A percentile compares a stretch with the other conserved stretches of the same genome.
These are phyloP conservation scores for Solanum sejunctum DNA, from an alignment of 257 asterid genomes.

Conservation along the genomic window DNA sequence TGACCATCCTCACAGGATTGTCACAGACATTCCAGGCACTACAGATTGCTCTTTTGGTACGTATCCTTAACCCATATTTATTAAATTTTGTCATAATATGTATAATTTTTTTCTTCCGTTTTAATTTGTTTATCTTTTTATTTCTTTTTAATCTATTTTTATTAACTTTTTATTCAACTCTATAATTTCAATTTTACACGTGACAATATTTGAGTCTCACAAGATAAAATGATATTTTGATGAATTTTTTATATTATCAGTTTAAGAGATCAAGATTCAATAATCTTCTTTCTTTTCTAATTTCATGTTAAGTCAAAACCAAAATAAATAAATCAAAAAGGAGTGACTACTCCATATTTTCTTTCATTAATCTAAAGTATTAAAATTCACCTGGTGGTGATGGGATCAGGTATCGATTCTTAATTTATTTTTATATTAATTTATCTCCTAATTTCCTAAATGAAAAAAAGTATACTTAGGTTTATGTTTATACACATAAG, in stretches of 20 bases:
- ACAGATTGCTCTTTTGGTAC: slow-evolving; percentile 85
- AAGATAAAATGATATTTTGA: not conserved
- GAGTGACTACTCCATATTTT: not conserved
- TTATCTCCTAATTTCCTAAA: not conserved
- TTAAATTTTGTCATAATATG: not conserved
- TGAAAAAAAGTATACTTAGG: not conserved
- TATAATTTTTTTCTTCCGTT: no score
- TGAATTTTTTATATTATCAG: not conserved
- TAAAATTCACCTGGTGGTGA: not conserved
- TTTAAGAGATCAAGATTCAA: not conserved
- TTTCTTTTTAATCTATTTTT: no score
- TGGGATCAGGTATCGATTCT: not conserved
- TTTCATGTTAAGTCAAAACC: not conserved
- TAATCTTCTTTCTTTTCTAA: not conserved
- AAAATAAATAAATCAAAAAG: not conserved
- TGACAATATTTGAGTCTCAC: not conserved
- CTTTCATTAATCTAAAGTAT: not conserved
- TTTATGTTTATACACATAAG: not conserved
- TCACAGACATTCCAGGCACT: slow-evolving; percentile 88
- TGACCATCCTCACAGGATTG: slow-evolving; percentile 47
- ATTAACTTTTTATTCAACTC: no score
- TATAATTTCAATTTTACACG: not conserved
- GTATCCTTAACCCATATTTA: not conserved
- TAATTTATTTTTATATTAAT: not conserved
- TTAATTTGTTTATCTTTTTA: no score